phyloP scores from a whole-genome alignment of 257 asterid species.

The Coffea canephora region DNA sequence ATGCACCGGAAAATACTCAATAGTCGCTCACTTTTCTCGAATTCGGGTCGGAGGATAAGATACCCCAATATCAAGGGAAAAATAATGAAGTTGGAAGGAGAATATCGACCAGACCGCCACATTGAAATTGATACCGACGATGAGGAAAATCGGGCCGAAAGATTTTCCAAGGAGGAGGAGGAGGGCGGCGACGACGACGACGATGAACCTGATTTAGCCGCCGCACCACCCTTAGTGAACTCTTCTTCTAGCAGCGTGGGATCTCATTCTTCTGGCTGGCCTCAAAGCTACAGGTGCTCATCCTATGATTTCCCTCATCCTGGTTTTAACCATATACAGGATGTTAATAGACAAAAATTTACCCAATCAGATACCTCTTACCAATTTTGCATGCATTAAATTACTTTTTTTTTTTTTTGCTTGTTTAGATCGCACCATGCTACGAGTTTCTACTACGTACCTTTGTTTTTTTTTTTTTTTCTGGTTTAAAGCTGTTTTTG shows the following conservation, averaged over 20 bases:
- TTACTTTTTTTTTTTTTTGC: no score
- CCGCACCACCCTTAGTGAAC: conserved; percentile 24
- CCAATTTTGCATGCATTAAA: background rate
- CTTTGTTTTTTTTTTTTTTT: no score
- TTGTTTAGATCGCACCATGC: background rate
- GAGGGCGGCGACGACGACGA: conserved; percentile 49
- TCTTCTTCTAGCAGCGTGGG: conserved; percentile 28
- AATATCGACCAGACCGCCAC: conserved; percentile 55
- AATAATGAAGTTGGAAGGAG: conserved; percentile 63
- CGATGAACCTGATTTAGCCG: conserved; percentile 55
- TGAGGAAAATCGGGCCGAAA: conserved; percentile 74
- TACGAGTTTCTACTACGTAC: background rate
- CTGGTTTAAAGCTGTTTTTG: no score
- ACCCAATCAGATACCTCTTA: background rate
- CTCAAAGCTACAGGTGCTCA: conserved; percentile 77
- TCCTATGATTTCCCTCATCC: background rate
- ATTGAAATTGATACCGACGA: conserved; percentile 75
- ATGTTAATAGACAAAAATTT: no score
- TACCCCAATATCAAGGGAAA: background rate
- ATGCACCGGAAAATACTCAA: background rate
- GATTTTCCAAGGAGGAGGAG: conserved; percentile 38
- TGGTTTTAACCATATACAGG: background rate
- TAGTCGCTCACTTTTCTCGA: background rate
- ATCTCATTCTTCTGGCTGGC: conserved; percentile 52
- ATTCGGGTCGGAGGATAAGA: background rate